Percentiles rank a stretch among this genome's conserved stretches.
phyloP scores from a whole-genome alignment of 495 filamentous ascomycete genomes.

The Daldinia bambusicola region DNA sequence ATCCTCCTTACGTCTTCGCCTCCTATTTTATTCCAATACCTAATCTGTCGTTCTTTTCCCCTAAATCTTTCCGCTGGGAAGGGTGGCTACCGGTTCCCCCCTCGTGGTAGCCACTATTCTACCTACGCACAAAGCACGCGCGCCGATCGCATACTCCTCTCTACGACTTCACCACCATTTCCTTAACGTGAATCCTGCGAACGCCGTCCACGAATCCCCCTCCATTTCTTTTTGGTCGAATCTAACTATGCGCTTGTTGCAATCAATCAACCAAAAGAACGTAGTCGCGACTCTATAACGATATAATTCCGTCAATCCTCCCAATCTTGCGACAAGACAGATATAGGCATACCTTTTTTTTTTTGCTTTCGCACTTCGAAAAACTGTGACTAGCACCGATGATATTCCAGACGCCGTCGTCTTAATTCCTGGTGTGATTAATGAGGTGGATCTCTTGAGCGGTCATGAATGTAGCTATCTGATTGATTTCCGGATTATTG shows the following conservation, averaged over 20 bases:
- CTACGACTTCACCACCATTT: constrained; percentile 26
- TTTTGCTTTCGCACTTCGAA: constrained; percentile 1
- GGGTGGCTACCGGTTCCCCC: constrained; percentile 33
- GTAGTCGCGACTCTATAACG: constrained; percentile 23
- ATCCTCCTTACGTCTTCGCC: constrained; percentile 35
- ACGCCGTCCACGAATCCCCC: constrained; percentile 14
- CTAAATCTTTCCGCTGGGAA: constrained; percentile 27
- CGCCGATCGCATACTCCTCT: constrained; percentile 30
- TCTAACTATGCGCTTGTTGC: constrained; percentile 29
- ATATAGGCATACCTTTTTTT: constrained; percentile 1
- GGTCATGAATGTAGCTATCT: constrained; percentile 30
- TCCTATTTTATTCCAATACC: constrained; percentile 40
- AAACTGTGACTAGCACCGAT: constrained; percentile 24
- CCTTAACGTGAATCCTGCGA: constrained; percentile 34
- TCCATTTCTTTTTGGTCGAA: constrained; percentile 23
- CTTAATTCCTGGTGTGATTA: constrained; percentile 9
- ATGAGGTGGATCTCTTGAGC: constrained; percentile 6
- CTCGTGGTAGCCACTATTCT: constrained; percentile 41
- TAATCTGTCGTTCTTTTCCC: constrained; percentile 34
- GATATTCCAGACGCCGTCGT: constrained; percentile 8
- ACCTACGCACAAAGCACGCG: constrained; percentile 19
- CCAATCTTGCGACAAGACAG: constrained; percentile 13
- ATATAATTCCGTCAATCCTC: constrained; percentile 20
- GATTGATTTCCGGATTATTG: constrained; percentile 30
- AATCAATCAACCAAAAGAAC: constrained; percentile 16